Conservation (phyloP, 176 grass and related monocot genomes). For the Saccharum spontaneum region DNA sequence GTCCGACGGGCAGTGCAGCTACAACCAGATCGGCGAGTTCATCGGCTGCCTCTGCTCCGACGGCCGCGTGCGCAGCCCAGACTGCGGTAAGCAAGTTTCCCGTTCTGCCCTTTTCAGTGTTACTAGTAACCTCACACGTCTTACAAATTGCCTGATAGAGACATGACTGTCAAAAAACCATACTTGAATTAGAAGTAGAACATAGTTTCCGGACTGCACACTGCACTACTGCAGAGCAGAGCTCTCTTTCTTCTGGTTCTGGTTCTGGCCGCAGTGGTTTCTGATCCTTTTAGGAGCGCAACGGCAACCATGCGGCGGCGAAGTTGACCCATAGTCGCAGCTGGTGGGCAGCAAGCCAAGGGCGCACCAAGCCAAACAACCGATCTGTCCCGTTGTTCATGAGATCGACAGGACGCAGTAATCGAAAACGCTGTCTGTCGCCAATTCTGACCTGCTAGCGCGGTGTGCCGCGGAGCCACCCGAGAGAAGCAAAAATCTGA, state of each 20-base stretch:
- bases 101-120: neutral
- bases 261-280: neutral
- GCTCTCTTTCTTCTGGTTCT: neutral
- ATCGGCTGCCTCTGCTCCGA: slow-evolving; percentile 57
- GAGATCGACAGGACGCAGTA: neutral
- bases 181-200: neutral
- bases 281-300: neutral
- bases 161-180: neutral
- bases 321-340: neutral
- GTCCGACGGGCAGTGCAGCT: slow-evolving; percentile 29
- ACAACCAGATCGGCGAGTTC: neutral
- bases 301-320: neutral
- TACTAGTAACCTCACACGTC: neutral
- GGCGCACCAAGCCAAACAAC: neutral
- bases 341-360: neutral
- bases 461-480: neutral
- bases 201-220: neutral
- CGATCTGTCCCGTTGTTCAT: neutral
- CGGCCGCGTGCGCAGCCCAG: neutral
- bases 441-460: slow-evolving; percentile 12
- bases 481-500: neutral
- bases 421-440: neutral
- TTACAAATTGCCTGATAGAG: neutral
- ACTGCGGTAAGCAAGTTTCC: slow-evolving; percentile 10
- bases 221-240: neutral